phyloP scores from a whole-genome alignment of 2,329 filamentous ascomycete species.

The Exophiala mesophila region DNA sequence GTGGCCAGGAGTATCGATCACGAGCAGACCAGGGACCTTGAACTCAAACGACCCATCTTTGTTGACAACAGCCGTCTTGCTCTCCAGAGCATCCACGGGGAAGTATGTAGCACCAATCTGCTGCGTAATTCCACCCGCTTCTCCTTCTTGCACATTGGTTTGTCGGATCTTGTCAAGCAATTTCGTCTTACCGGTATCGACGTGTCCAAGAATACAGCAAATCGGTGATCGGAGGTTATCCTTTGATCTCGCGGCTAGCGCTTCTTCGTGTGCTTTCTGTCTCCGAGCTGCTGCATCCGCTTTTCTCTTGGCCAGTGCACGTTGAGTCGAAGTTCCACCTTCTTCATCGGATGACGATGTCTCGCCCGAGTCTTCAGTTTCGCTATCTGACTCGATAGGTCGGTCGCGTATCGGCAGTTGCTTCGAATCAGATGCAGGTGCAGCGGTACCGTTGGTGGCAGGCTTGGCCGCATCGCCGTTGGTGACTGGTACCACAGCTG shows the following conservation, averaged over 20 bases:
- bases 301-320: slow-evolving; percentile 72
- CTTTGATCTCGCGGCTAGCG: slow-evolving; percentile 82
- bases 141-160: slow-evolving; percentile 97
- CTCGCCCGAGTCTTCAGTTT: slow-evolving; percentile 54
- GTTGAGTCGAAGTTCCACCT: slow-evolving; percentile 66
- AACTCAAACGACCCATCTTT: slow-evolving; percentile 84
- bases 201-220: slow-evolving; percentile 99
- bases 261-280: slow-evolving; percentile 85
- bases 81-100: slow-evolving; percentile 83
- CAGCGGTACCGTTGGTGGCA: slow-evolving; percentile 6
- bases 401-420: slow-evolving; percentile 15
- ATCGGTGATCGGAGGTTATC: slow-evolving; percentile 96
- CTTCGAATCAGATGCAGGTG: slow-evolving; percentile 5
- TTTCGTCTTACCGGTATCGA: slow-evolving; percentile 99
- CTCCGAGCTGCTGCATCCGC: slow-evolving; percentile 83
- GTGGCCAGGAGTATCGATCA: slow-evolving; percentile 99
- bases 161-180: slow-evolving; percentile 96
- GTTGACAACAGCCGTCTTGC: slow-evolving; percentile 94
- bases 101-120: slow-evolving; percentile 99
- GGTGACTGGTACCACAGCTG: slow-evolving; percentile 3
- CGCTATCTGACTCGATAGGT: slow-evolving; percentile 35
- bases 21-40: slow-evolving; percentile 92
- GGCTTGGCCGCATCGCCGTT: slow-evolving; percentile 5
- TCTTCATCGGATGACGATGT: slow-evolving; percentile 60
- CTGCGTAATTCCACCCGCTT: slow-evolving; percentile 98